phyloP scores from a whole-genome alignment of 306 rosid species.

The Lathyrus tuberosus region DNA sequence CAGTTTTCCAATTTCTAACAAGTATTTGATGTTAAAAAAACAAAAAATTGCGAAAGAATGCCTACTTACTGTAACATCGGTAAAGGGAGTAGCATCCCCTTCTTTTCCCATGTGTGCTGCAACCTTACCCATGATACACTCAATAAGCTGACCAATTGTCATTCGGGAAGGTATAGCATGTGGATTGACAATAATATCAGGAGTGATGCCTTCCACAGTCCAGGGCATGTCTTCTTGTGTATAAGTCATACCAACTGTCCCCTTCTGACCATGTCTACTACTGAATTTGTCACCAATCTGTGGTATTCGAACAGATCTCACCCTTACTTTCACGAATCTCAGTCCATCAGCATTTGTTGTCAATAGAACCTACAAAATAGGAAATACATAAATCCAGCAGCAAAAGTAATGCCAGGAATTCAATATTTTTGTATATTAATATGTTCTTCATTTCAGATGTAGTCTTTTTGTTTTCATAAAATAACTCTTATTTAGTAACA shows the following conservation, averaged over 20 bases:
- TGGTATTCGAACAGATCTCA: conserved; percentile 95
- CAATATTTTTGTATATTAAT: conserved; percentile 7
- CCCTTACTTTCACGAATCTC: conserved; percentile 97
- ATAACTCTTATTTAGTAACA: conserved; percentile 5
- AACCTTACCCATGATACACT: conserved; percentile 99
- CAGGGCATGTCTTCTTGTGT: conserved; percentile 99
- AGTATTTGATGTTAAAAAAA: background rate
- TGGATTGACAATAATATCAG: conserved; percentile 97
- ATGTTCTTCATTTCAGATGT: conserved; percentile 23
- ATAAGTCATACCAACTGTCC: conserved; percentile 97
- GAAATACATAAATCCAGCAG: background rate
- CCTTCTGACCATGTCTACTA: conserved; percentile 98
- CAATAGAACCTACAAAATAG: conserved; percentile 70
- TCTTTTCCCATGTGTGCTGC: conserved; percentile 99
- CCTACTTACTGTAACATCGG: conserved; percentile 92
- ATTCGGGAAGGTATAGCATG: conserved; percentile 98
- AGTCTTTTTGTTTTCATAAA: conserved; percentile 3
- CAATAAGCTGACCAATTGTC: conserved; percentile 97
- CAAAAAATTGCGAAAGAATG: conserved; percentile 1
- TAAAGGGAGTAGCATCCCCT: conserved; percentile 98
- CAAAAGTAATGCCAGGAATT: background rate
- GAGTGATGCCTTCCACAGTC: conserved; percentile 98
- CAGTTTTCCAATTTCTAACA: conserved; percentile 24
- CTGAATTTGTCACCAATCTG: conserved; percentile 99
- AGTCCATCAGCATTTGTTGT: conserved; percentile 99